Conservation (phyloP, 768 basidiomycete species). For the Podaxis sp. region DNA sequence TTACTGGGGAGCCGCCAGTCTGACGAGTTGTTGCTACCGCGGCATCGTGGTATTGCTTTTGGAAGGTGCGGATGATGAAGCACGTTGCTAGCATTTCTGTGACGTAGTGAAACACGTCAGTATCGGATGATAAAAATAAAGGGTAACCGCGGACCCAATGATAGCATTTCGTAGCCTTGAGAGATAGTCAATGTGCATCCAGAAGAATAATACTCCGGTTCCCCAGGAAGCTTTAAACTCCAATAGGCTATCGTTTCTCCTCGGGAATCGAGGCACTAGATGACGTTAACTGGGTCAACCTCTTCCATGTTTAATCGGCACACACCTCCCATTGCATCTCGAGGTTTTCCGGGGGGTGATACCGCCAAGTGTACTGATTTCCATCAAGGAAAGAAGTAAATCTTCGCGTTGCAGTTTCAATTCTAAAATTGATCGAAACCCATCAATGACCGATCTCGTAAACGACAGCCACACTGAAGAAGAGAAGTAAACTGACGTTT, state of each 20-base stretch:
- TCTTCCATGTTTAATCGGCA: background rate
- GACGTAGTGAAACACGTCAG: background rate
- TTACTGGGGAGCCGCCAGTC: background rate
- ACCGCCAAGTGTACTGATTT: constrained; percentile 2
- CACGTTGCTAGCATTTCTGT: constrained; percentile 2
- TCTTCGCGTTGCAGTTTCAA: background rate
- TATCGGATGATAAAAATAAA: background rate
- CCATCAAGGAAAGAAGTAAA: constrained; percentile 6
- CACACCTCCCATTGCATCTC: constrained; percentile 12
- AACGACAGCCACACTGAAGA: background rate
- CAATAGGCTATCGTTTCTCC: constrained; percentile 4
- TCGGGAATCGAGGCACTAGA: background rate
- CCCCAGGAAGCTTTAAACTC: constrained; percentile 2
- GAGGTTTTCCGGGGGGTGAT: constrained; percentile 7
- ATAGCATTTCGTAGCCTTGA: background rate
- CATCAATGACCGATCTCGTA: background rate
- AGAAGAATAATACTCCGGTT: constrained; percentile 2
- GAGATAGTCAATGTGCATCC: constrained; percentile 3
- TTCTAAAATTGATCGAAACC: background rate
- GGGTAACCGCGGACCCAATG: background rate
- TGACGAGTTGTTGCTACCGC: background rate
- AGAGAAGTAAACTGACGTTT: constrained; percentile 1
- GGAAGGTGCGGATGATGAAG: background rate
- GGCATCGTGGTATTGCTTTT: background rate
- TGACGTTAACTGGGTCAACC: background rate